phyloP scores from a whole-genome alignment of 805 yeast species.

The Candida maesae region DNA sequence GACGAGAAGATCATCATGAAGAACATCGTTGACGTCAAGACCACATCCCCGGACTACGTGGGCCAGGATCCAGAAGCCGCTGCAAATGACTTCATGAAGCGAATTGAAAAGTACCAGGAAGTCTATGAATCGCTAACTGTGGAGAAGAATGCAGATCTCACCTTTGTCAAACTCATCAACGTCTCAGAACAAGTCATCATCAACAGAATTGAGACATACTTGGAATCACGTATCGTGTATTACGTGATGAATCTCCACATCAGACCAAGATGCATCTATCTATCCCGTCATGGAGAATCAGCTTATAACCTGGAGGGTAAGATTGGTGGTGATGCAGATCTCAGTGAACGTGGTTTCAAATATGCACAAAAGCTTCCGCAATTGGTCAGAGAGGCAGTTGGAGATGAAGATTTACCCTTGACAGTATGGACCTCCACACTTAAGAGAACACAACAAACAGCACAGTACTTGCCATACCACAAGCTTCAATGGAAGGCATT shows the following conservation, averaged over 20 bases:
- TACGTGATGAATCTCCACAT: constrained; percentile 94
- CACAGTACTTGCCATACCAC: constrained; percentile 73
- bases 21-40: constrained; percentile 82
- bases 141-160: constrained; percentile 53
- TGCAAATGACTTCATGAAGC: constrained; percentile 61
- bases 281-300: constrained; percentile 95
- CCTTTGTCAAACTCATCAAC: constrained; percentile 85
- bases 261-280: constrained; percentile 88
- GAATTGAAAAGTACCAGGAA: constrained; percentile 71
- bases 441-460: constrained; percentile 89
- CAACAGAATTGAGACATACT: constrained; percentile 80
- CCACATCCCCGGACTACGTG: constrained; percentile 40
- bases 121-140: constrained; percentile 74
- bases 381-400: constrained; percentile 50
- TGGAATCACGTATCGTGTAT: constrained; percentile 90
- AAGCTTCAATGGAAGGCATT: constrained; percentile 94
- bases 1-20: constrained; percentile 73
- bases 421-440: constrained; percentile 97
- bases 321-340: constrained; percentile 91
- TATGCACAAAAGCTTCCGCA: constrained; percentile 82
- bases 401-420: constrained; percentile 51
- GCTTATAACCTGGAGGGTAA: constrained; percentile 89
- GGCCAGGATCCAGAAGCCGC: constrained; percentile 65
- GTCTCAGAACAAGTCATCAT: constrained; percentile 85
- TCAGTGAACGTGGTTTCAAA: constrained; percentile 78